Percentiles rank a stretch among this genome's conserved stretches.
These are phyloP conservation scores for Gynostemma pentaphyllum DNA, from an alignment of 306 rosid genomes.

Conservation along the genomic window DNA sequence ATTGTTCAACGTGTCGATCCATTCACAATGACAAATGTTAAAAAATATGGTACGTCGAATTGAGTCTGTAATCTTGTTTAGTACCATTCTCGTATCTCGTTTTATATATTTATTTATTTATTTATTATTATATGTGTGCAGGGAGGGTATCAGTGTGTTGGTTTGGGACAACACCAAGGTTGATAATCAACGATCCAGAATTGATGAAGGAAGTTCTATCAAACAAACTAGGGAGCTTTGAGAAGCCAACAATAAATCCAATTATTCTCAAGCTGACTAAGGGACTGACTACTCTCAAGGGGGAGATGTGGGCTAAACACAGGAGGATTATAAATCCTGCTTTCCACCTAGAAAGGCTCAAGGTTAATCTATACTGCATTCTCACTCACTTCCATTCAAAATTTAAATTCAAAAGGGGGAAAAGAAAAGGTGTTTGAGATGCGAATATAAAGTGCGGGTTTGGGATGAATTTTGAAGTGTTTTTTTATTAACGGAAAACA, in stretches of 20 bases:
- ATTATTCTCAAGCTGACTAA: slow-evolving; percentile 23
- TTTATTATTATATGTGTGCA: neutral
- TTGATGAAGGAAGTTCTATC: slow-evolving; percentile 30
- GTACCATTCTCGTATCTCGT: neutral
- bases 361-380: too few species aligned
- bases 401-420: too few species aligned
- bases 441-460: too few species aligned
- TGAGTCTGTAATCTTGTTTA: neutral
- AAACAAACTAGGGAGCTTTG: slow-evolving; percentile 32
- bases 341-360: slow-evolving; percentile 36
- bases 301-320: slow-evolving; percentile 31
- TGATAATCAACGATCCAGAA: slow-evolving; percentile 32
- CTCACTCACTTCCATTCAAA: too few species aligned
- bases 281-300: slow-evolving; percentile 35
- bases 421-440: too few species aligned
- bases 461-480: too few species aligned
- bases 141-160: slow-evolving; percentile 38
- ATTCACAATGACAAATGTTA: slow-evolving; percentile 17
- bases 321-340: slow-evolving; percentile 38
- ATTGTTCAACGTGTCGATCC: slow-evolving; percentile 38
- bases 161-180: slow-evolving; percentile 36
- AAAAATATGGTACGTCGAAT: slow-evolving; percentile 24
- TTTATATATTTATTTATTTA: too few species aligned
- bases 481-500: too few species aligned
- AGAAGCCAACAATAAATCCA: slow-evolving; percentile 34